phyloP scores from a whole-genome alignment of 331 rosid genomes.

The Rhamnella rubrinervis region DNA sequence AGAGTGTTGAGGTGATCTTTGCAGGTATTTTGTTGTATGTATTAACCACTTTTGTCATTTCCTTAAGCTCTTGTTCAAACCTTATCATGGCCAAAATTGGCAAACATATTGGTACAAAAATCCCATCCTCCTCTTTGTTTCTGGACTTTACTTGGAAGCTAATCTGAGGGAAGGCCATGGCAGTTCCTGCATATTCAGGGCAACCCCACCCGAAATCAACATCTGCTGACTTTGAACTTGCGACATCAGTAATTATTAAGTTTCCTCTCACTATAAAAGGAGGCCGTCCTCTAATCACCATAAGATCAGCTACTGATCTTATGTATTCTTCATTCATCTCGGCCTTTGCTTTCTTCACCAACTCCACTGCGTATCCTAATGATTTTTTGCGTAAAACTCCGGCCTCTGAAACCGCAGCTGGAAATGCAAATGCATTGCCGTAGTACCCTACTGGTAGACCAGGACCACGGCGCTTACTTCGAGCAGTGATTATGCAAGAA shows the following conservation, averaged over 20 bases:
- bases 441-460: slow-evolving; percentile 24
- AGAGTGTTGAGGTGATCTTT: too few relatives aligned
- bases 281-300: slow-evolving; percentile 33
- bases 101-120: slow-evolving; percentile 17
- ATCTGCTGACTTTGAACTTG: slow-evolving; percentile 4
- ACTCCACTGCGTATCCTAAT: slow-evolving; percentile 22
- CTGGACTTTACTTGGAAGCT: slow-evolving; percentile 18
- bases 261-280: not conserved
- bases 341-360: slow-evolving; percentile 30
- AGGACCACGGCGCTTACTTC: not conserved
- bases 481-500: slow-evolving; percentile 11
- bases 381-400: slow-evolving; percentile 12
- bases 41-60: not conserved
- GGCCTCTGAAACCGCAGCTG: slow-evolving; percentile 18
- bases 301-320: slow-evolving; percentile 26
- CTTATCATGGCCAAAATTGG: slow-evolving; percentile 3
- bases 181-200: slow-evolving; percentile 25
- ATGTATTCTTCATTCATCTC: slow-evolving; percentile 33
- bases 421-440: slow-evolving; percentile 32
- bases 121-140: slow-evolving; percentile 14
- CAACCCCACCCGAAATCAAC: slow-evolving; percentile 48
- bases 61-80: slow-evolving; percentile 4
- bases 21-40: too few relatives aligned
- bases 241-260: slow-evolving; percentile 25
- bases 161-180: slow-evolving; percentile 17